phyloP scores from a whole-genome alignment of 441 rosid genomes.

The Jatropha podagrica region DNA sequence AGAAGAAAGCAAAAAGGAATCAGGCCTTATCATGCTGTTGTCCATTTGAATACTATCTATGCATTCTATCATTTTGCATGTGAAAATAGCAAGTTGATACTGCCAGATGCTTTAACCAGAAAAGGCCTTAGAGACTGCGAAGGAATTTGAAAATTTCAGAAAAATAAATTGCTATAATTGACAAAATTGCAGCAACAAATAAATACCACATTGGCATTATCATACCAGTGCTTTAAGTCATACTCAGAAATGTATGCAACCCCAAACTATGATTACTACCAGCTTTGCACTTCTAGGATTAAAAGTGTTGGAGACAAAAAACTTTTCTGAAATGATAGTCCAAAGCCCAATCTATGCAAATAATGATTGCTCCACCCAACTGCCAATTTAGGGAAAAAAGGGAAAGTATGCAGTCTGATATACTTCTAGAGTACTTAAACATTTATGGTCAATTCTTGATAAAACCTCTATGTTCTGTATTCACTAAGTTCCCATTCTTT shows the following conservation, averaged over 20 bases:
- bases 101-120: not conserved
- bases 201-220: not conserved
- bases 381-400: not conserved
- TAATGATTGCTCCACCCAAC: not conserved
- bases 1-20: not conserved
- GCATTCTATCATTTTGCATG: not conserved
- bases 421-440: not conserved
- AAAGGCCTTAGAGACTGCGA: not conserved
- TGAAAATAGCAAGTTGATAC: not conserved
- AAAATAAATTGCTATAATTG: not conserved
- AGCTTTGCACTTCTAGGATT: too few species aligned
- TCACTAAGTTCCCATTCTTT: not conserved
- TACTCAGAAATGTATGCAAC: not conserved
- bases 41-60: not conserved
- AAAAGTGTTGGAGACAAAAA: not conserved
- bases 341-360: not conserved
- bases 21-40: not conserved
- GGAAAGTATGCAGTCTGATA: not conserved
- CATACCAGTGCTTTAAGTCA: not conserved
- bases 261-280: not conserved
- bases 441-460: not conserved
- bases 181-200: not conserved
- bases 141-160: not conserved
- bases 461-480: not conserved
- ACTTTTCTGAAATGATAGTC: not conserved